Evolutionary conservation across 495 filamentous ascomycete genomes (phyloP), one percentile per base, ranked within the genome.

Genomic region (Aspergillus panamensis): DNA sequence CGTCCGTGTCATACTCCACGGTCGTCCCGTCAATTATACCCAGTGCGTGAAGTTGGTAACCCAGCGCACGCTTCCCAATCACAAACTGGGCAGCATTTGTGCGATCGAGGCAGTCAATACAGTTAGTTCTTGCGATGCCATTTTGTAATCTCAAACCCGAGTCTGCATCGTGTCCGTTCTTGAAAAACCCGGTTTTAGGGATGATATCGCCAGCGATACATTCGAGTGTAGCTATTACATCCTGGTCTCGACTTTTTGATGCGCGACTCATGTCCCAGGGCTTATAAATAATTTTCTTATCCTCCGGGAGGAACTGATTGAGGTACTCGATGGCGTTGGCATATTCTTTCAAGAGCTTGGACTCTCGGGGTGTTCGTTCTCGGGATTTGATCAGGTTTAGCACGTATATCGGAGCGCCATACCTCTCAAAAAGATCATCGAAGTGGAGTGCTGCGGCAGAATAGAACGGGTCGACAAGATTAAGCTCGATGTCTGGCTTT

Each of bases 181-280:
- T 91, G 74, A 98, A 98, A 69, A 97, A 96, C 3, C 92, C 89
- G 0, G 92, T 97, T 33, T 83, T 87, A 3, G 80, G 83, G 21
- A 98, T 77, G 2, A 96, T 87, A 8, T 91, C 87, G 60, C 93
- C 90, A 3, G 90, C 92, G 59, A 97, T 96, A 29, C 78, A 77
- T 69, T 98, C 94, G 7, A 98, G 80, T 2, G 87, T 96, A 13
- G 84, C 87, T 65, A 98, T 97, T 0, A 98, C 94, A 75, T 98
- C 92, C 67, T 96, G 89, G 54, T 94, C 92, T n/a, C 90, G 89
- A 62, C 88, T 89, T 67, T 97, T 98, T 9, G 94, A 86, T 29
- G 95, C 95, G 59, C 93, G 83, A 58, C 92, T 95, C 94, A 98
- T 98, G 69, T 98, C 94, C 87, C 92, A 98, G 12, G 94, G 91